Conservation (phyloP, 495 filamentous ascomycete species). For the Chaetomium tenue region DNA sequence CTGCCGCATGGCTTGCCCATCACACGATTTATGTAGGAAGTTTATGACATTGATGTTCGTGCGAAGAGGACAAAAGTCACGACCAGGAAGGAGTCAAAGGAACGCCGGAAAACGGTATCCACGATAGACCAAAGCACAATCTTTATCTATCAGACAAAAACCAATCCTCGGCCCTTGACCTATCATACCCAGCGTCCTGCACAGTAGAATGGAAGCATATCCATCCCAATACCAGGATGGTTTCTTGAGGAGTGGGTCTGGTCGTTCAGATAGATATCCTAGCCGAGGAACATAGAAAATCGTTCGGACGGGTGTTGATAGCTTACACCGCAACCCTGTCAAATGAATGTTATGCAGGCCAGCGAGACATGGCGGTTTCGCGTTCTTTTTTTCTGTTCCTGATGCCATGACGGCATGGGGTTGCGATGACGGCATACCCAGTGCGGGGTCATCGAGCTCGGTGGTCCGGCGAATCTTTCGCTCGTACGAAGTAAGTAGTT, state of each 20-base stretch:
- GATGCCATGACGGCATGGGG: neutral
- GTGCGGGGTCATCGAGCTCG: conserved; percentile 14
- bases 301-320: no score
- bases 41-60: neutral
- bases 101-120: neutral
- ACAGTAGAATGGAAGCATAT: no score
- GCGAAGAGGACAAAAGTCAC: neutral
- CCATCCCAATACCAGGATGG: no score
- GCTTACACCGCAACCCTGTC: no score
- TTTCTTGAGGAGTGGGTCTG: no score
- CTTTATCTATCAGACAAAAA: no score
- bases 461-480: conserved; percentile 5
- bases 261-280: no score
- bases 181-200: no score
- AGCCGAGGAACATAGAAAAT: no score
- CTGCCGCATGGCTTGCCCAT: neutral
- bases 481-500: conserved; percentile 11
- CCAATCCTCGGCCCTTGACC: no score
- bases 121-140: neutral
- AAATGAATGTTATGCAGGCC: neutral
- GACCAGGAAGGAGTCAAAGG: neutral
- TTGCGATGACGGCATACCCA: neutral
- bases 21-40: neutral
- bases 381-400: neutral
- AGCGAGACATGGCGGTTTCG: neutral